Evolutionary conservation across 2,329 filamentous ascomycete species (phyloP), one percentile per base, ranked within the genome.

Genomic region (Aspergillus brasiliensis): DNA sequence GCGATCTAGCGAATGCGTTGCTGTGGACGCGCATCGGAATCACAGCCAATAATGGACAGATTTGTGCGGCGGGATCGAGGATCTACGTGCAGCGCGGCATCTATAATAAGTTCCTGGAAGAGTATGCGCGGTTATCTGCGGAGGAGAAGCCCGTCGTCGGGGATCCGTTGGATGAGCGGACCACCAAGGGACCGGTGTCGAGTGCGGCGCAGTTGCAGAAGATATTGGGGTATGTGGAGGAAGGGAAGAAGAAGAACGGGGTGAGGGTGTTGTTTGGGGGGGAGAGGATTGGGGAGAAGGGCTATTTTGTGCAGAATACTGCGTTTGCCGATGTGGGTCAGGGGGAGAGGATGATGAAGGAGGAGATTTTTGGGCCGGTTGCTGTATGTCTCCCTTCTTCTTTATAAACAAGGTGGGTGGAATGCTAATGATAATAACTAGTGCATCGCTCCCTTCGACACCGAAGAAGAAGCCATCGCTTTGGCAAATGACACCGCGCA

Each of bases 271-370:
- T 71, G 19, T 67, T 69, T 37, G 69, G 69, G 5, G 69, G 69
- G 1, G 56, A 64, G n/a, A 59, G 46, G 17, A 61, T 69, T 2
- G 67, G 66, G 0, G 51, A 69, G 0, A 65, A 78, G 1, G 86
- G 87, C 3, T 88, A 86, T 71, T 89, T 88, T 74, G 86, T 88
- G 68, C 81, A 84, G 67, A 85, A 85, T 1, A 87, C 85, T 0
- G 76, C 87, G 40, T 80, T 88, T 61, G 78, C 80, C 1, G 79
- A 81, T 34, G 78, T 84, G 2, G 79, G 77, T 2, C 73, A 78
- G n/a, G 73, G 79, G 10, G 85, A 63, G 80, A 62, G 70, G 1
- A 77, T 81, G 23, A 76, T 76, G 34, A 73, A 76, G 0, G 85
- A 88, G 63, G 85, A 88, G 71, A 83, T 83, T 0, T 88, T 88